Base-by-base conservation (phyloP, 805 yeast species). In the Hanseniaspora clermontiae region DNA sequence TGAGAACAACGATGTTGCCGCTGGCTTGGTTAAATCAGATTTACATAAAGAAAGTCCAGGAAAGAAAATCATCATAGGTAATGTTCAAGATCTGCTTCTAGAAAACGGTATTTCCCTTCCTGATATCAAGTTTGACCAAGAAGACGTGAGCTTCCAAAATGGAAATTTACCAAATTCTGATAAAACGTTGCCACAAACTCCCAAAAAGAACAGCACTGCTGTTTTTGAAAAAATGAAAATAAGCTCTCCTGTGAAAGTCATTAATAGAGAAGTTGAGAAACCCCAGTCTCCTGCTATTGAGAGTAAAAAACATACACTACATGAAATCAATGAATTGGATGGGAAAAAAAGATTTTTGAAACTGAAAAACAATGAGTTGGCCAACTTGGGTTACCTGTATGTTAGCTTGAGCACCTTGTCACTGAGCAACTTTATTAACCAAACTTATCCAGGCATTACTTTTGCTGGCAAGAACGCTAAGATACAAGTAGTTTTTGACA, bases 401-500 rank as follows among this genome's bases (percentile, higher is more conserved):
- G 19, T 53, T 6, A 46, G 51, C 19, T 24, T 53, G 19, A 49
- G 34, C 10, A 24, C 57, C n/a, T 20, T 53, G 11, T 24, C 57
- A 1, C 12, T 53, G 27, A 53, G 17, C n/a, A 53, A 53, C 34
- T 53, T 53, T n/a, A 15, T 46, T 10, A 39, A 39, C n/a, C 9
- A 42, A 14, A 19, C 49, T 17, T 17, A 31, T 31, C 40, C 46
- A 1, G 19, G 10, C 15, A 5, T 24, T 5, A 17, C 57, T 1
- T 53, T 46, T 24, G 42, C 43, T 15, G 51, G 46, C 17, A 53
- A 46, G 31, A 53, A 53, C 3, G 43, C 39, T 7, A 27, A 39
- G 29, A 14, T 53, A 0, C 49, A 53, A 39, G 17, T 53, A 1
- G 8, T 45, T 5, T 63, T 72, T 52, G 96, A 89, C 66, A 89